Percentiles rank a stretch among this genome's conserved stretches.
phyloP scores from a whole-genome alignment of 2,329 filamentous ascomycete species.

The Colletotrichum cordylinicola region DNA sequence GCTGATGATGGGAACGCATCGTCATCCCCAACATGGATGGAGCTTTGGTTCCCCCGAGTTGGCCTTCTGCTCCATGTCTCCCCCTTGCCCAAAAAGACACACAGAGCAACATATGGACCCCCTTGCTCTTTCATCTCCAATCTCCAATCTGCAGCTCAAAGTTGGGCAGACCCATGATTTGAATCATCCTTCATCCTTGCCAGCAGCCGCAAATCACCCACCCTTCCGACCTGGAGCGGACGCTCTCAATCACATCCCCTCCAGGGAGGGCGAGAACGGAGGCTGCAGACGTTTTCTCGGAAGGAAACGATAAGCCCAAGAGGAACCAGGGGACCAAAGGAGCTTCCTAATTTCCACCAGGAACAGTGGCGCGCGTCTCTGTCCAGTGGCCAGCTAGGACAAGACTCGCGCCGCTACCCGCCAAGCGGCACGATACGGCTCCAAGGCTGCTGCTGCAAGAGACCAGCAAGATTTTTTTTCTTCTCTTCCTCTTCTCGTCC shows the following conservation, averaged over 20 bases:
- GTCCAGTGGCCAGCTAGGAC: neutral
- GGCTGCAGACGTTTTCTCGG: neutral
- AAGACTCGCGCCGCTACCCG: neutral
- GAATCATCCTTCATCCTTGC: constrained; percentile 1
- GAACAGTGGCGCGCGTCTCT: constrained; percentile 17
- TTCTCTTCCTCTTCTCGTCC: neutral
- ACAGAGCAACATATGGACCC: neutral
- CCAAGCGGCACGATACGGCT: constrained; percentile 13
- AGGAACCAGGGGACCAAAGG: neutral
- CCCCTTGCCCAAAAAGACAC: neutral
- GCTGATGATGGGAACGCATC: neutral
- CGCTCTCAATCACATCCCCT: neutral
- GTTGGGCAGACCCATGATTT: neutral
- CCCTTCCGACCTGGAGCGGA: neutral
- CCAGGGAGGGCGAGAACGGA: neutral
- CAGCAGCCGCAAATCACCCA: neutral
- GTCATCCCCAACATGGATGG: neutral
- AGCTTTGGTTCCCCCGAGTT: neutral
- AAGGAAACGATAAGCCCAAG: neutral
- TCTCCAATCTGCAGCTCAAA: neutral
- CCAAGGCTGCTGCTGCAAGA: neutral
- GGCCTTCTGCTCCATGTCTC: neutral
- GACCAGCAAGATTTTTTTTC: neutral
- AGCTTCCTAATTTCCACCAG: constrained; percentile 22
- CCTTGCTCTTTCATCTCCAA: neutral